Conservation (phyloP, 2,329 filamentous ascomycete species). For the Zymoseptoria crescenta region DNA sequence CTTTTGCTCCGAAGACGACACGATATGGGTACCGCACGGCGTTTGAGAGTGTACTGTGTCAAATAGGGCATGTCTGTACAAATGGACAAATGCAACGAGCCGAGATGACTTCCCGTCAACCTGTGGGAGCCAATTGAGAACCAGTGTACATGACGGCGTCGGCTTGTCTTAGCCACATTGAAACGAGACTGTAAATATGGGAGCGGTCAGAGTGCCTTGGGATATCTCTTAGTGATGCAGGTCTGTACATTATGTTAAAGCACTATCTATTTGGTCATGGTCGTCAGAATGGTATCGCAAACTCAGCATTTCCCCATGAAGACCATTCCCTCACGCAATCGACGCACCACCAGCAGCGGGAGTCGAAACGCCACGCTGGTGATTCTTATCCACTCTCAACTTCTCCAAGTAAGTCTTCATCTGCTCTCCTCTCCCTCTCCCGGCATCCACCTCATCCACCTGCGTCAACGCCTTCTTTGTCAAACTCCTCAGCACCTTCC, state of each 20-base stretch:
- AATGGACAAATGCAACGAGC: not conserved
- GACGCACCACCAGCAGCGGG: not conserved
- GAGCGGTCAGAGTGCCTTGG: not conserved
- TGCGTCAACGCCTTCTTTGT: constrained; percentile 36
- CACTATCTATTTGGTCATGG: not conserved
- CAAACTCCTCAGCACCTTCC: constrained; percentile 47
- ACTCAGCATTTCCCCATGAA: not conserved
- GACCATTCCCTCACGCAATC: not conserved
- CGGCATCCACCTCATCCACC: constrained; percentile 35
- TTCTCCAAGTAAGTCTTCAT: constrained; percentile 32
- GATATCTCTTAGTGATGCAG: not conserved
- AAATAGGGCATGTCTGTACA: not conserved
- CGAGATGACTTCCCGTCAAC: not conserved
- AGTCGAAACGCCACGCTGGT: not conserved
- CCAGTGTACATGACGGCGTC: not conserved
- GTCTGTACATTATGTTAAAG: not conserved
- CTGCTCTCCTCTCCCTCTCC: constrained; percentile 32
- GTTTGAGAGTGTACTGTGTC: not conserved
- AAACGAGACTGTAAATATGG: no score
- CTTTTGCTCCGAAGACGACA: not conserved
- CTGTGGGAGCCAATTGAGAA: not conserved
- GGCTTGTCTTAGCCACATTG: not conserved
- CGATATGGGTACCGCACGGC: not conserved
- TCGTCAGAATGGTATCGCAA: constrained; percentile 8
- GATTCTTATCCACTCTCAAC: constrained; percentile 29